Evolutionary conservation across 2,329 filamentous ascomycete species (phyloP), one percentile per base, ranked within the genome.

Genomic region (Alternaria ventricosa): DNA sequence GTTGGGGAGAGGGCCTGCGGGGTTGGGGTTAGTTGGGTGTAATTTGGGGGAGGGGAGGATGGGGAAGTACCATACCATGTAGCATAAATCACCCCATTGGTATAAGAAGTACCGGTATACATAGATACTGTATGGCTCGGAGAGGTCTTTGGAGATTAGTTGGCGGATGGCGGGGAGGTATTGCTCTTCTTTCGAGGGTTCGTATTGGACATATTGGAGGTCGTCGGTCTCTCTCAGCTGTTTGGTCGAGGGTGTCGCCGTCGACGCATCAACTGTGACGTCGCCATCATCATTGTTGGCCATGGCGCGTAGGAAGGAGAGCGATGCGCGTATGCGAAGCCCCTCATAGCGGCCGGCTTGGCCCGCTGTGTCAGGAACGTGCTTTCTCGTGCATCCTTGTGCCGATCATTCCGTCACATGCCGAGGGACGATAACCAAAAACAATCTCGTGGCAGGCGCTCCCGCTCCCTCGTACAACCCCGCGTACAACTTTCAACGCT

Each of bases 111-210:
- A 99, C 30, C 96, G 90, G 81, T 98, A 99, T 62, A 99, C 96
- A 83, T 99, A 99, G 78, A 99, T 98, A 82, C 95, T 98, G 80
- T 99, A 99, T 2, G 96, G 96, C 80, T 99, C 96, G 71, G 95
- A 98, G 54, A 99, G 87, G 78, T 98, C 96, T 75, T 95, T 97
- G 47, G 94, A 96, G 75, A 99, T 99, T 76, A 99, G 84, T 61
- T 94, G 90, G 59, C 95, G 90, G 80, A 99, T 97, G 45, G 93
- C 89, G 36, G 94, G 89, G 45, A 99, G 89, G 78, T 96, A 90
- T 60, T 84, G 82, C 56, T 86, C 85, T 75, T 91, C 89, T 68
- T 88, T 87, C 54, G 84, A 77, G 58, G 80, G 79, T 65, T 88
- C 84, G 76, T 90, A 91, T 71, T 87, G 87, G 64, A 87, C 78